Conservation (phyloP, 2,329 filamentous ascomycete species). For the Aspergillus ibericus region DNA sequence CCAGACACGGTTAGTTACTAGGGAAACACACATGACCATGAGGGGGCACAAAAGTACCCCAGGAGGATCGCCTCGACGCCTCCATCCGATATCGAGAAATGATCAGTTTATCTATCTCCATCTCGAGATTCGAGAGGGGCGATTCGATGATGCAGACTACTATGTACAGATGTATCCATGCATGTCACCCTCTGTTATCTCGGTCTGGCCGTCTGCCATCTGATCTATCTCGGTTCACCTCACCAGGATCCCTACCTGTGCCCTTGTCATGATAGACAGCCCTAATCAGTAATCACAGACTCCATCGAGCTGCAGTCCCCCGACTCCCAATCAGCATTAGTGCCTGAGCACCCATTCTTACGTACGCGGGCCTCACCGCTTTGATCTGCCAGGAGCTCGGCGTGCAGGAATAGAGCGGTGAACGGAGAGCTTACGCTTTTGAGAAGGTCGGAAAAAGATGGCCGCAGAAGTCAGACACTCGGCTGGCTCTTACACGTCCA, state of each 20-base stretch:
- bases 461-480: neutral
- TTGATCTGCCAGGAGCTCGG: constrained; percentile 1
- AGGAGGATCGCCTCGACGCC: neutral
- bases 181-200: neutral
- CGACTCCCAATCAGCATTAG: neutral
- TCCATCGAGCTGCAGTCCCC: neutral
- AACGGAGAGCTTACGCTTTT: constrained; percentile 1
- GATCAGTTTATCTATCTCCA: neutral
- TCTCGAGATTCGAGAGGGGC: no score
- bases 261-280: neutral
- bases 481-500: constrained; percentile 16
- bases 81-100: neutral
- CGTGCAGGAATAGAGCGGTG: constrained; percentile 5
- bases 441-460: constrained; percentile 1
- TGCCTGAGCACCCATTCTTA: neutral
- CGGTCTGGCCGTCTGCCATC: no score
- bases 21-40: constrained; percentile 22
- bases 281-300: neutral
- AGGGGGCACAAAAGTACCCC: constrained; percentile 7
- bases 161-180: neutral
- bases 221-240: neutral
- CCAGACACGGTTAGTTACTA: constrained; percentile 21
- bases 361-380: neutral
- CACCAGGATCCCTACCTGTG: neutral
- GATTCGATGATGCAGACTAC: no score